A percentile compares a stretch with the other conserved stretches of the same genome.
Evolutionary conservation across 495 filamentous ascomycete species (phyloP).

Genomic region (Margaritispora aquatica): DNA sequence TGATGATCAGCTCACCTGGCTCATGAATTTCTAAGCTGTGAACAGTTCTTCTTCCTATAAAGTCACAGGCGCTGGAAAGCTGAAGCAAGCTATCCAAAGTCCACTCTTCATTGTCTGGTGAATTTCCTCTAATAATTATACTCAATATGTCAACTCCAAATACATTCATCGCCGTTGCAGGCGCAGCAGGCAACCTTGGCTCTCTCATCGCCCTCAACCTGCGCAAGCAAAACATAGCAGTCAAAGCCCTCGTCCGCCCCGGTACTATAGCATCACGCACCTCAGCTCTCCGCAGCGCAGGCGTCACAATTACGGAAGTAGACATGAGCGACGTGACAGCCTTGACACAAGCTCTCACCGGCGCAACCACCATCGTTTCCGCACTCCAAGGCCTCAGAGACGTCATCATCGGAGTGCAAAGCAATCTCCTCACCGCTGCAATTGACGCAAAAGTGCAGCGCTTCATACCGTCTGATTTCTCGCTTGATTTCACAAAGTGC

Average conservation of each 20-base stretch:
- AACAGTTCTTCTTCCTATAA: neutral
- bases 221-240: neutral
- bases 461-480: conserved; percentile 42
- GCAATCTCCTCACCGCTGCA: conserved; percentile 35
- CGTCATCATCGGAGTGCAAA: neutral
- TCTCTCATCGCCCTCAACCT: neutral
- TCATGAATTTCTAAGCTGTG: too few species aligned
- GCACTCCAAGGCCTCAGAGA: neutral
- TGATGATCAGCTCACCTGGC: too few species aligned
- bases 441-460: conserved; percentile 38
- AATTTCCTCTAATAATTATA: neutral
- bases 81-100: neutral
- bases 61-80: neutral
- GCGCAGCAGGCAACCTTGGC: neutral
- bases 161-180: neutral
- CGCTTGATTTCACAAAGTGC: conserved; percentile 1
- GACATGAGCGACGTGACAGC: neutral
- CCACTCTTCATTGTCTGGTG: neutral
- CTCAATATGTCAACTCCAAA: neutral
- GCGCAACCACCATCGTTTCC: neutral
- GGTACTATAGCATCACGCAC: neutral
- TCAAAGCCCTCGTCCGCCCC: conserved; percentile 1
- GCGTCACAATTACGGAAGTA: neutral
- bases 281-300: neutral
- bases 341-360: neutral